Evolutionary conservation across 345 rosid species (phyloP).

Genomic region (Syzygium jambos): DNA sequence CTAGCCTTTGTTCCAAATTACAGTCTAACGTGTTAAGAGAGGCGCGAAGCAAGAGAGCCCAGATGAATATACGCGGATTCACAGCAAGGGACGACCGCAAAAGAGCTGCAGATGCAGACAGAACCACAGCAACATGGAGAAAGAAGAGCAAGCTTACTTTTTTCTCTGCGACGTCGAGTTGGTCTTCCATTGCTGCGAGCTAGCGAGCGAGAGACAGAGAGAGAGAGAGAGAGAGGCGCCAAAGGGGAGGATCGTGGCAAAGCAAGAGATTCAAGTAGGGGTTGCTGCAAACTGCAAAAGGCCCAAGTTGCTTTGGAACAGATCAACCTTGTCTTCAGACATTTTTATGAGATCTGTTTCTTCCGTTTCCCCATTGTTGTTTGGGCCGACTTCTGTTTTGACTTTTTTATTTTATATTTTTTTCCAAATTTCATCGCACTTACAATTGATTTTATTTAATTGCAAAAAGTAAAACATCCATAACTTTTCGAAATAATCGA

Average conservation of each 20-base stretch:
- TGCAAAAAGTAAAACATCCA: not conserved
- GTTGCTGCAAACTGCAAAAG: not conserved
- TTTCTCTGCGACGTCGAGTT: not conserved
- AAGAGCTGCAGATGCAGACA: not conserved
- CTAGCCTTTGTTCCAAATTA: not conserved
- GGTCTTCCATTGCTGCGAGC: not conserved
- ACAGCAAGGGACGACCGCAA: not conserved
- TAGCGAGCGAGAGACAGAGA: not conserved
- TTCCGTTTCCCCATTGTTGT: not conserved
- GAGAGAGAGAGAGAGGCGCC: not conserved
- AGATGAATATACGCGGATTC: not conserved
- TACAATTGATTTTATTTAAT: not conserved
- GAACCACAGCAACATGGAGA: not conserved
- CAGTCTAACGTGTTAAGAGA: not conserved
- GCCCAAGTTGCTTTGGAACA: not conserved
- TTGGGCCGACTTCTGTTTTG: not conserved
- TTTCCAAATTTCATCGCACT: not conserved
- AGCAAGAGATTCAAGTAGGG: not conserved
- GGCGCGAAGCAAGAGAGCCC: not conserved
- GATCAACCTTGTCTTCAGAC: not conserved
- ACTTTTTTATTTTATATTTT: no score
- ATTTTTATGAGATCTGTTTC: not conserved
- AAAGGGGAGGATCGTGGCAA: not conserved
- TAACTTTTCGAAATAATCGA: fast-evolving
- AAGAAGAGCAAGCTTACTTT: not conserved